Conservation (phyloP, 139 green algal genomes). For the Asterochloris erici region DNA sequence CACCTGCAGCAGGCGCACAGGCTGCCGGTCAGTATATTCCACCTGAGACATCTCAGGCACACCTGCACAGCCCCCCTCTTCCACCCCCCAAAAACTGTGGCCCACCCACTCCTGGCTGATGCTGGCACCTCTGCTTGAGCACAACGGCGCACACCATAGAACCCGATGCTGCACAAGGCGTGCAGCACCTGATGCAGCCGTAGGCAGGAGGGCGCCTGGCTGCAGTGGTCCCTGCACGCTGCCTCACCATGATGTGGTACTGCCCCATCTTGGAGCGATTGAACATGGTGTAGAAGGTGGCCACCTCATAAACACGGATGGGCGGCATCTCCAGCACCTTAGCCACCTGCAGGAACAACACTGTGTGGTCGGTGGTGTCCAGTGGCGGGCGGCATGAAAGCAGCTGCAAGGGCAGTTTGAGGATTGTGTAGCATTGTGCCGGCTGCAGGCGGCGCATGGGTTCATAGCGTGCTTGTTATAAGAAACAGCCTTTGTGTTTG, state of each 20-base stretch:
- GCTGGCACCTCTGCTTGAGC: neutral
- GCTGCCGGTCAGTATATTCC: no score
- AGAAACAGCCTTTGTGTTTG: no score
- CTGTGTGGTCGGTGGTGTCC: neutral
- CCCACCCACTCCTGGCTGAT: no score
- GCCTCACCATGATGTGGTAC: conserved; percentile 86
- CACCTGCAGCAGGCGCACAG: conserved; percentile 27
- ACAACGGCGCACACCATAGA: no score
- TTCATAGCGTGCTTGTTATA: no score
- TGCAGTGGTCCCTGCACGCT: no score
- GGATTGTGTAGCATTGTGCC: neutral
- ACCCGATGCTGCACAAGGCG: no score
- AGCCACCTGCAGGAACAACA: conserved; percentile 40
- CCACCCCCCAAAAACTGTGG: no score
- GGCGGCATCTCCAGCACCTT: conserved; percentile 80
- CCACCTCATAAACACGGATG: conserved; percentile 97
- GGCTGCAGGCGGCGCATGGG: neutral
- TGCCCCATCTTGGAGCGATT: conserved; percentile 94
- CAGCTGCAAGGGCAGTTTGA: neutral
- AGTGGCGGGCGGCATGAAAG: neutral
- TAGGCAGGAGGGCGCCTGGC: no score
- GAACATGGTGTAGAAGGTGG: conserved; percentile 99
- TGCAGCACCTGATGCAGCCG: no score
- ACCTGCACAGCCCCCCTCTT: no score
- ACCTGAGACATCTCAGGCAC: no score